Evolutionary conservation across 2,329 filamentous ascomycete species (phyloP).

Genomic region (Colletotrichum graminicola): DNA sequence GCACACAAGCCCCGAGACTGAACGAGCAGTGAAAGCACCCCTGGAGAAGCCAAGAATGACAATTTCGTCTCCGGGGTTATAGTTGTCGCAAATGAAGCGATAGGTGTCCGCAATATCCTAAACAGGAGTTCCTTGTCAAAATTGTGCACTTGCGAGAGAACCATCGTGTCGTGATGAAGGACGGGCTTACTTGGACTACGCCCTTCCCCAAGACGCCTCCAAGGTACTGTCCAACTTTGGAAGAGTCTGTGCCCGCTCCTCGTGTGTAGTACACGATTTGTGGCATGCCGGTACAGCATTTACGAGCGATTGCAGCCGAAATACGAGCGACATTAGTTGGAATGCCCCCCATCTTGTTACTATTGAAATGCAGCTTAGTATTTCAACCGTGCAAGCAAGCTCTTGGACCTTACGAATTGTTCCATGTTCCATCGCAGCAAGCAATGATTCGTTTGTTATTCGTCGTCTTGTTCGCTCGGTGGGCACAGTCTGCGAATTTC

Average conservation of each 20-base stretch:
- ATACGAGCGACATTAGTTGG: conserved; percentile 52
- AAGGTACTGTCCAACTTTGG: conserved; percentile 43
- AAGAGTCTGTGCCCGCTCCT: conserved; percentile 49
- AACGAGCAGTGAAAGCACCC: conserved; percentile 54
- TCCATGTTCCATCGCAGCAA: conserved; percentile 56
- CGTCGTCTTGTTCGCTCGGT: conserved; percentile 13
- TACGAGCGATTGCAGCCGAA: conserved; percentile 48
- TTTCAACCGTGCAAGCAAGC: not conserved
- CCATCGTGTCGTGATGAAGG: not conserved
- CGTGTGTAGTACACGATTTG: conserved; percentile 55
- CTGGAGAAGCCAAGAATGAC: conserved; percentile 53
- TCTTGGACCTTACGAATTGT: conserved; percentile 42
- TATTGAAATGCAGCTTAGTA: not conserved
- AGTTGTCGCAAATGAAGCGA: conserved; percentile 54
- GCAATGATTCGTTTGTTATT: conserved; percentile 47
- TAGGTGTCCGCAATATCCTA: conserved; percentile 53
- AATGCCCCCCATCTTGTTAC: conserved; percentile 22
- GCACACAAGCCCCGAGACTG: conserved; percentile 47
- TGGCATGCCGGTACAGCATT: conserved; percentile 48
- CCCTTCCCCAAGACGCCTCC: conserved; percentile 47
- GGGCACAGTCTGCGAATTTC: conserved; percentile 30
- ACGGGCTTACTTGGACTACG: conserved; percentile 40
- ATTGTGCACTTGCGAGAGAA: not conserved
- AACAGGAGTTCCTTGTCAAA: conserved; percentile 18
- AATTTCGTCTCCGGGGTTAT: conserved; percentile 50